A percentile compares a stretch with the other conserved stretches of the same genome.
Conservation (phyloP, 192 early-diverging fungal species). For the Mortierella claussenii region DNA sequence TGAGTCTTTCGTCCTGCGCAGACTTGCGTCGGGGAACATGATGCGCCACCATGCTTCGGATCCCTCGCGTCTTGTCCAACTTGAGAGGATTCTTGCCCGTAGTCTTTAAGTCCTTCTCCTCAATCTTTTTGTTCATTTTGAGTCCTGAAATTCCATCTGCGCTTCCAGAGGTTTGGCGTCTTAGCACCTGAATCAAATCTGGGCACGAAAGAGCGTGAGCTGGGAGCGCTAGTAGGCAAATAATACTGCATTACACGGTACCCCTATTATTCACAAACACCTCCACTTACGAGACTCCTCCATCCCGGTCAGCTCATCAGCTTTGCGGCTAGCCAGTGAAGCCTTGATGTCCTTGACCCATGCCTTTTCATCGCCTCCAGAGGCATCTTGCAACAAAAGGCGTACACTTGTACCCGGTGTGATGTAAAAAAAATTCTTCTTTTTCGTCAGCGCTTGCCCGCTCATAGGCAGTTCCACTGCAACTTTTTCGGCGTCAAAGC, state of each 20-base stretch:
- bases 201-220: background rate
- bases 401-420: conserved; percentile 43
- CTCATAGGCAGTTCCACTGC: conserved; percentile 26
- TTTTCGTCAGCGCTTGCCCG: conserved; percentile 30
- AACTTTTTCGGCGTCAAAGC: conserved; percentile 40
- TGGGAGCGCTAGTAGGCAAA: too few species aligned
- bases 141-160: conserved; percentile 24
- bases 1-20: conserved; percentile 35
- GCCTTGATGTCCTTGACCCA: conserved; percentile 43
- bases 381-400: conserved; percentile 33
- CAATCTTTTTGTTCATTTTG: conserved; percentile 53
- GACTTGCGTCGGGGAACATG: conserved; percentile 49
- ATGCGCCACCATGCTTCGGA: conserved; percentile 46
- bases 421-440: conserved; percentile 44
- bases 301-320: conserved; percentile 27
- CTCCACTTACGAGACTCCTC: conserved; percentile 43
- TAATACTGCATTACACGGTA: too few species aligned
- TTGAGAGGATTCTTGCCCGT: conserved; percentile 33
- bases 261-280: too few species aligned
- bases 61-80: conserved; percentile 38
- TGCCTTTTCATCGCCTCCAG: conserved; percentile 31
- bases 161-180: conserved; percentile 25
- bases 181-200: conserved; percentile 42
- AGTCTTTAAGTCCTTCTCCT: conserved; percentile 36
- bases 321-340: conserved; percentile 28